phyloP scores from a whole-genome alignment of 2,329 filamentous ascomycete genomes.

The Xylariaceae sp. region DNA sequence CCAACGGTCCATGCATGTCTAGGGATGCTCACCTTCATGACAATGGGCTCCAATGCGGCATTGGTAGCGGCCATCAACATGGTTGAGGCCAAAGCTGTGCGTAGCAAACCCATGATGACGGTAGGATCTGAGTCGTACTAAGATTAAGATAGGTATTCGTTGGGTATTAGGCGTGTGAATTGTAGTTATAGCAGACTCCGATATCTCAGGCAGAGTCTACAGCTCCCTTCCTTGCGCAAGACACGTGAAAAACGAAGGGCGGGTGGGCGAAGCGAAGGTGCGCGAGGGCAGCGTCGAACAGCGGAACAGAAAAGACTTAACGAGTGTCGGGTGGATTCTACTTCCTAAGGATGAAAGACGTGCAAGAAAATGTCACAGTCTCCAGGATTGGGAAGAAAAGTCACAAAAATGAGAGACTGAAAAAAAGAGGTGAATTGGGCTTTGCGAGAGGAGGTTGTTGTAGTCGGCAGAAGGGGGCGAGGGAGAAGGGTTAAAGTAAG shows the following conservation, averaged over 20 bases:
- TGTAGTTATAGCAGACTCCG: neutral
- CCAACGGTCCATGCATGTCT: no score
- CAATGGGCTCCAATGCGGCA: slow-evolving; percentile 30
- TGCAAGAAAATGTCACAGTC: slow-evolving; percentile 19
- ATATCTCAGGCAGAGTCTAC: slow-evolving; percentile 6
- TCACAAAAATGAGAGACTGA: slow-evolving; percentile 11
- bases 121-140: neutral
- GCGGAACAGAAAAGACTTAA: slow-evolving; percentile 11
- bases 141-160: neutral
- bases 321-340: slow-evolving; percentile 14
- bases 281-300: slow-evolving; percentile 10
- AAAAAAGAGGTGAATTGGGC: neutral
- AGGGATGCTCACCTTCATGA: slow-evolving; percentile 29
- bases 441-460: slow-evolving; percentile 1
- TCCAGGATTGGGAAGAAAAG: slow-evolving; percentile 13
- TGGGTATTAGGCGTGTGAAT: neutral
- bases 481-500: slow-evolving; percentile 11
- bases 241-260: slow-evolving; percentile 2
- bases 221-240: slow-evolving; percentile 4
- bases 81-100: slow-evolving; percentile 27
- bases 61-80: slow-evolving; percentile 27
- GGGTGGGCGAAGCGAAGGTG: slow-evolving; percentile 19
- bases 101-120: slow-evolving; percentile 29
- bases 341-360: slow-evolving; percentile 18
- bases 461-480: slow-evolving; percentile 9